phyloP scores from a whole-genome alignment of 2,329 filamentous ascomycete species.

The Botrytis medusae region DNA sequence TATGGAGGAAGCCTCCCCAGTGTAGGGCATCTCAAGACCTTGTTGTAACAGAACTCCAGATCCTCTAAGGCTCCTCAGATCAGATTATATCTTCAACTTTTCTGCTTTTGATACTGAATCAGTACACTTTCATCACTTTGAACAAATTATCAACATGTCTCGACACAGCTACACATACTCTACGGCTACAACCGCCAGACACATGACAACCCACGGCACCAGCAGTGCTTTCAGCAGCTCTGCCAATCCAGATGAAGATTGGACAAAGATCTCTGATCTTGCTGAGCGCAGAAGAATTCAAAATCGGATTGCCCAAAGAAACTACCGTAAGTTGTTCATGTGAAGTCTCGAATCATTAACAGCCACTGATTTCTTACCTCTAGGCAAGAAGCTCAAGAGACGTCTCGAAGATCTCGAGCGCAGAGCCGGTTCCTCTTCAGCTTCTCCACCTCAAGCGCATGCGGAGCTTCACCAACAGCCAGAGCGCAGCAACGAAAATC shows the following conservation, averaged over 20 bases:
- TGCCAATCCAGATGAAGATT: slow-evolving; percentile 95
- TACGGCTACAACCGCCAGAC: slow-evolving; percentile 47
- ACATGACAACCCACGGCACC: slow-evolving; percentile 71
- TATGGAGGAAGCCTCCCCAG: slow-evolving; percentile 34
- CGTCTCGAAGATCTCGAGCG: slow-evolving; percentile 82
- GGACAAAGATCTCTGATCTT: slow-evolving; percentile 98
- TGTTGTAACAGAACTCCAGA: slow-evolving; percentile 26
- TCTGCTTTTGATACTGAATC: slow-evolving; percentile 23
- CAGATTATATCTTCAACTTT: slow-evolving; percentile 8
- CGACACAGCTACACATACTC: slow-evolving; percentile 39
- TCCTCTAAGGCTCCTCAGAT: slow-evolving; percentile 19
- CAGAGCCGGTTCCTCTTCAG: slow-evolving; percentile 64
- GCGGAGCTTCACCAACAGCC: slow-evolving; percentile 46
- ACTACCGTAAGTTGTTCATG: slow-evolving; percentile 73
- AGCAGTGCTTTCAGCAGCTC: slow-evolving; percentile 95
- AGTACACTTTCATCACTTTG: slow-evolving; percentile 23
- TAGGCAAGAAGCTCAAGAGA: slow-evolving; percentile 91
- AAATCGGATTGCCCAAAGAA: slow-evolving; percentile 95
- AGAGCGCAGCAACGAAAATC: slow-evolving; percentile 34
- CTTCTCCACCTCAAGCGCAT: slow-evolving; percentile 55
- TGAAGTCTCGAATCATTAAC: slow-evolving; percentile 8
- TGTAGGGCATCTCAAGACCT: slow-evolving; percentile 27
- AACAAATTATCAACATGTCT: slow-evolving; percentile 35
- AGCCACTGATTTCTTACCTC: slow-evolving; percentile 26
- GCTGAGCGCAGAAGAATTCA: slow-evolving; percentile 92